Conservation (phyloP, 202 grass and related monocot species). For the Zoysia matrella region DNA sequence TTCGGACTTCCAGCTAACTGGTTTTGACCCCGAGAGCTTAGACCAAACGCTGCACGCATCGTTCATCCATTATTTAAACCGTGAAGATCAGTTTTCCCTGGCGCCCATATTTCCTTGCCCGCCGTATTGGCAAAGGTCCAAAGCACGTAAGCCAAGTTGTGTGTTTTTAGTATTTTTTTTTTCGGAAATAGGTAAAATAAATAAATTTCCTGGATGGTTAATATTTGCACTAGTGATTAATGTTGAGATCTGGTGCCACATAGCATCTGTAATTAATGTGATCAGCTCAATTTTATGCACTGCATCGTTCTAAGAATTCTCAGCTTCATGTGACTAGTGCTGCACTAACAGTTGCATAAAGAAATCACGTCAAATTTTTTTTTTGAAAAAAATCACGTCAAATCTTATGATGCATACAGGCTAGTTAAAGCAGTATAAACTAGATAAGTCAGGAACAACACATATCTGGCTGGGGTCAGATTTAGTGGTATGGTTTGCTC, state of each 20-base stretch:
- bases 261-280: neutral
- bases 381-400: too few species aligned
- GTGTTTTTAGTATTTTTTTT: neutral
- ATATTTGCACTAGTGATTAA: too few species aligned
- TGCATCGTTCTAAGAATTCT: neutral
- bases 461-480: too few species aligned
- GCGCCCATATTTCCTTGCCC: slow-evolving; percentile 1
- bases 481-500: too few species aligned
- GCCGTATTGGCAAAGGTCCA: neutral
- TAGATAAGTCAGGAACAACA: too few species aligned
- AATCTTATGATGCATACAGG: too few species aligned
- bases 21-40: neutral
- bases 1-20: neutral
- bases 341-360: too few species aligned
- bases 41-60: neutral
- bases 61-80: neutral
- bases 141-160: neutral
- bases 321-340: neutral
- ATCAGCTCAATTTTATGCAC: slow-evolving; percentile 9
- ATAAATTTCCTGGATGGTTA: too few species aligned
- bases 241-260: too few species aligned
- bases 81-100: neutral
- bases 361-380: too few species aligned
- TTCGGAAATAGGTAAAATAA: too few species aligned
- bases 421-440: too few species aligned